Base-by-base conservation (phyloP, 768 basidiomycete species). In the Mycena haematopus region DNA sequence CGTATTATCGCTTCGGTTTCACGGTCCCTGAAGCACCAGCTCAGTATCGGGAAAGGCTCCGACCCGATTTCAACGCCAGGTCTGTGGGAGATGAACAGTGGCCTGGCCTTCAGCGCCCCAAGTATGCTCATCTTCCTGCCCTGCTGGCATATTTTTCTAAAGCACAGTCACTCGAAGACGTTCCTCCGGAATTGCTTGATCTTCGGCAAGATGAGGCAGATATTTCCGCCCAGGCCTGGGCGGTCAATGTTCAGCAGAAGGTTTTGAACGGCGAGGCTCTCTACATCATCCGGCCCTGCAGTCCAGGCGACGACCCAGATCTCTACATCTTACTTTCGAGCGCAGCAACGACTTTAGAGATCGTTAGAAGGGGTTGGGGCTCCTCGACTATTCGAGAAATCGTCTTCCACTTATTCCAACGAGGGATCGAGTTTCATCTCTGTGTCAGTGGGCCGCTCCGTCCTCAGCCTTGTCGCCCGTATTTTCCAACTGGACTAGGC, bases 311-410 rank as follows among this genome's bases (percentile, higher is more conserved):
- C 17, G 7, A 8, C 8, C 31, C 11, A 3, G 35, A n/a, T 0
- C 4, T 40, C n/a, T 11, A 58, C 22, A 31, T 59, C 22, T 29
- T 54, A 4, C 22, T 60, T 0, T 3, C 33, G 13, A 62, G 55
- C 22, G 54, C 61, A 4, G 61, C 38, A 13, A 51, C 54, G 6
- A 31, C 44, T 22, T n/a, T 62, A 0, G 47, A 56, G 44, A 50
- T 56, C 22, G 0, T 62, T 21, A 46, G 54, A 7, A 44, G 44
- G 54, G 54, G 50, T 40, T 62, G 61, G 61, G 60, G 60, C n/a
- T 11, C 54, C 61, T 17, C 40, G 52, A n/a, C n/a, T 25, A 33
- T 17, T 6, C 40, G 35, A 19, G 53, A 56, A 2, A 52, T 62
- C 40, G 29, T 52, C 6, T 25, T 17, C 27, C n/a, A 45, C 22